Evolutionary conservation across 2,329 filamentous ascomycete genomes (phyloP), one percentile per base, ranked within the genome.

Genomic region (Coniosporium tulheliwenetii): DNA sequence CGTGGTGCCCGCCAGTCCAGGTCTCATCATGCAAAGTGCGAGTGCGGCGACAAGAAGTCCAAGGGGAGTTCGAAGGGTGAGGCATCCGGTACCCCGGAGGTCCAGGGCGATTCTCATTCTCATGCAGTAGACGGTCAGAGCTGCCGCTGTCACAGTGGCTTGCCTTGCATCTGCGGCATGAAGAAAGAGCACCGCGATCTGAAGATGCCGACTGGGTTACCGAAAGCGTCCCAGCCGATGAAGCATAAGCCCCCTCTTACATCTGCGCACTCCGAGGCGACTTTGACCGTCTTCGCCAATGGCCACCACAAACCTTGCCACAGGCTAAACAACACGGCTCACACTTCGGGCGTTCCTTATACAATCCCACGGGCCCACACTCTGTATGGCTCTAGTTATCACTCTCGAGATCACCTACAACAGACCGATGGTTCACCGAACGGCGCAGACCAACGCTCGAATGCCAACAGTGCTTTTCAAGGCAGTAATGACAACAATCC

Each of bases 1-100:
- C 89, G 91, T 61, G 77, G 82, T 50, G 81, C 93, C 71, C 87
- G 91, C 67, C 96, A 96, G 73, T 89, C 85, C 62, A 85, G 91
- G 54, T 81, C 87, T 44, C 85, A 89, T 48, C 91, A 96, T 64
- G 77, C 91, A 57, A 93, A 91, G 64, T 98, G 91, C 66, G 87
- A 96, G 64, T 98, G 91, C 63, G 87, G 85, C 59, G 85, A 93
- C 64, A 37, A 37, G 36, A 95, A 15, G 36, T 5, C 10, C 3
- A 37, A 37, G 19, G 15, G 36, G 36, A 37, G 36, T 15, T 10
- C 10, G 10, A 37, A 10, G 36, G 10, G 10, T 37, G 36, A 37
- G 36, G 36, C 15, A 12, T 26, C 15, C 14, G 36, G 36, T 35
- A n/a, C 12, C 8, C 12, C 14, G 5, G 32, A 35, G 5, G 12